Evolutionary conservation across 2,329 filamentous ascomycete genomes (phyloP).

Genomic region (Aspergillus costaricaensis): DNA sequence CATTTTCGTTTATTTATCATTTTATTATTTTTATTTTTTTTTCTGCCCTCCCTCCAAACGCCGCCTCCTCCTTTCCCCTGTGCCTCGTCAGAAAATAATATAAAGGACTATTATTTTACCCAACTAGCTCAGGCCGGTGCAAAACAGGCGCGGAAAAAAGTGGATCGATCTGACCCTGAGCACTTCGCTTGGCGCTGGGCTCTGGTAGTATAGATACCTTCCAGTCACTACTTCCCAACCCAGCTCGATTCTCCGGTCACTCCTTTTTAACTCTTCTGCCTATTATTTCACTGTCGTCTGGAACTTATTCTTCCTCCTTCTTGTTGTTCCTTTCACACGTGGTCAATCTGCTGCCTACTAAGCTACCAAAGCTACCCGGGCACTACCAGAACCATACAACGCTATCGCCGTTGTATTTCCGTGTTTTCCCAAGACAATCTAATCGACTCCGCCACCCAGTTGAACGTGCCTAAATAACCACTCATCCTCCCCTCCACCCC

Average conservation of each 20-base stretch:
- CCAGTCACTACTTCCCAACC: conserved; percentile 12
- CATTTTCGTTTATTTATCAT: neutral
- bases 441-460: conserved; percentile 1
- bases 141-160: conserved; percentile 19
- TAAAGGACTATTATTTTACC: conserved; percentile 13
- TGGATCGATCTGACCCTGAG: conserved; percentile 30
- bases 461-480: conserved; percentile 1
- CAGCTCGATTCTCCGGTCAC: conserved; percentile 11
- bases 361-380: neutral
- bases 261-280: conserved; percentile 3
- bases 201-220: conserved; percentile 14
- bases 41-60: neutral
- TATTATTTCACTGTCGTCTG: conserved; percentile 8
- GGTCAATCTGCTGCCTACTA: conserved; percentile 7
- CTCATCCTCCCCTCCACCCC: neutral
- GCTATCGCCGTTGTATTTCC: conserved; percentile 4
- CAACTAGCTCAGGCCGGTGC: conserved; percentile 13
- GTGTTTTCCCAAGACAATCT: neutral
- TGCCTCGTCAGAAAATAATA: conserved; percentile 3
- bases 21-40: conserved; percentile 7
- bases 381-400: neutral
- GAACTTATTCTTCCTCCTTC: neutral
- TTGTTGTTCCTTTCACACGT: neutral
- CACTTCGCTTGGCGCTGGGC: conserved; percentile 18
- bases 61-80: neutral